These are phyloP conservation scores for Cavenderia fasciculata DNA, from an alignment of 78 protist genomes.

Conservation along the genomic window DNA sequence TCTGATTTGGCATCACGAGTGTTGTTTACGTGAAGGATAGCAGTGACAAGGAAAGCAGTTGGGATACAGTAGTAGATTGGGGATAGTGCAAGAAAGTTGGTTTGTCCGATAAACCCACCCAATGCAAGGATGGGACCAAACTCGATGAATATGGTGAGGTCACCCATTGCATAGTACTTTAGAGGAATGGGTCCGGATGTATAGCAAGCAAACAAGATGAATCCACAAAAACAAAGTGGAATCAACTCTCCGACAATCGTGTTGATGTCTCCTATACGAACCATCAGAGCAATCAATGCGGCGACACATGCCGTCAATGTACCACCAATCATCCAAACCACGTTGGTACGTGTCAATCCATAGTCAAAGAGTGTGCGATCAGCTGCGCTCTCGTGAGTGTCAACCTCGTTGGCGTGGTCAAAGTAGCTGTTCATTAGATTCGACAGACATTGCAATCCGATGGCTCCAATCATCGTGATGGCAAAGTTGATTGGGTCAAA, in stretches of 20 bases:
- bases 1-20: constrained; percentile 68
- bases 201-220: constrained; percentile 4
- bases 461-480: constrained; percentile 24
- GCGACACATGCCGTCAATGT: background rate
- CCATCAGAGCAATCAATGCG: background rate
- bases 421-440: constrained; percentile 58
- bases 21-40: constrained; percentile 69
- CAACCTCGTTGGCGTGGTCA: constrained; percentile 46
- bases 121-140: constrained; percentile 76
- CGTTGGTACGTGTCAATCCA: constrained; percentile 1
- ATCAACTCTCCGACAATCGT: background rate
- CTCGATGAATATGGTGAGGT: constrained; percentile 31
- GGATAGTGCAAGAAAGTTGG: background rate
- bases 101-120: constrained; percentile 27
- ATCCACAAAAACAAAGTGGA: constrained; percentile 29
- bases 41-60: constrained; percentile 40
- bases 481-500: constrained; percentile 20
- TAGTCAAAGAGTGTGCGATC: constrained; percentile 81
- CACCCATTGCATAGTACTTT: constrained; percentile 76
- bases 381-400: constrained; percentile 6
- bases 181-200: constrained; percentile 48
- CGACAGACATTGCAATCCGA: constrained; percentile 32
- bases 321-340: constrained; percentile 2
- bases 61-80: constrained; percentile 49
- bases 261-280: background rate